Base-by-base conservation (phyloP, 1,139 yeast genomes). In the Pichia sp. region DNA sequence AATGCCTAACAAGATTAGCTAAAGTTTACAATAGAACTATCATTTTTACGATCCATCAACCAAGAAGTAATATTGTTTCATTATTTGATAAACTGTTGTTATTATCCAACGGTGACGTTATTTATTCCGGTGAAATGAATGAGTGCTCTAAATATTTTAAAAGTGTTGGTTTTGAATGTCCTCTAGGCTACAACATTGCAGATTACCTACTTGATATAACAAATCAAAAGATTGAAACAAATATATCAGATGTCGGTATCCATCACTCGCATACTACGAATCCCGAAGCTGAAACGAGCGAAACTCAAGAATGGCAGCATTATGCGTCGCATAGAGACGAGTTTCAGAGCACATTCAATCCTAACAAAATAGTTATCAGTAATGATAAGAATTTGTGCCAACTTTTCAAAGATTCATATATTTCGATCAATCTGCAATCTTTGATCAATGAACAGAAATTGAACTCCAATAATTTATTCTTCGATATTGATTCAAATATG, bases 11-110 rank as follows among this genome's bases (percentile, higher is more conserved):
- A 3, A 77, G 85, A 49, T 72, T 92, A 49, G 87, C 97, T 0
- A 72, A 81, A 48, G 84, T 81, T 54, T 85, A 81, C 61, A 80
- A 83, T 49, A 77, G 97, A 59, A 90, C 98, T 0, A 81, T 92
- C 41, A 79, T 92, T 1, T 83, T 92, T 60, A 87, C 98, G 0
- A 92, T 92, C 52, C 98, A 92, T 65, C 98, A 92, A 61, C 98
- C 98, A n/a, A 76, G 98, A 60, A 86, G 96, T 50, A 92, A 92
- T 57, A 90, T 92, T 60, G 97, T 92, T 31, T 80, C 96, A 0
- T 67, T 87, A 45, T 92, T 92, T 65, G 97, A 90, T 60, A 82
- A 83, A 53, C 71, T 92, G 44, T 64, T 92, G 2, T 67, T 92
- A 42, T 71, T 92, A 44, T 85, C 96, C 37, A 83, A 83, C 52